Evolutionary conservation across 2,329 filamentous ascomycete genomes (phyloP), one percentile per base, ranked within the genome.

Genomic region (Colletotrichum neosansevieriae): DNA sequence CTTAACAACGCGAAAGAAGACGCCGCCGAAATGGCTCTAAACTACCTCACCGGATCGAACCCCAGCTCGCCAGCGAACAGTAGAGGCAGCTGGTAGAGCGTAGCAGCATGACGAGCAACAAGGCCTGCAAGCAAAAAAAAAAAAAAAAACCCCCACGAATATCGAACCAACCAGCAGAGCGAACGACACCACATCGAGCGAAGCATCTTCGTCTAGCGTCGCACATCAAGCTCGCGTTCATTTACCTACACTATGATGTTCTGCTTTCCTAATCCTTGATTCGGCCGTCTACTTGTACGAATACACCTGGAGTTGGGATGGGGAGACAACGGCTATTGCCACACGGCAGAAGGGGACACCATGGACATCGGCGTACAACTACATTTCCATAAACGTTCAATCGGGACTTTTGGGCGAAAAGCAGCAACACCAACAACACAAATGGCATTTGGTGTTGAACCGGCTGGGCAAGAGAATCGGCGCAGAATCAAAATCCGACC

Each of bases 1-100:
- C 85, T 95, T 79, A 89, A 94, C 83, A 97, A 97, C 76, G 94
- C 94, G 67, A 91, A 89, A 80, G 94, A 97, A 79, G 94, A 97
- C 77, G 94, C 93, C n/a, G 94, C 94, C 72, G 93, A 97, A 80
- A 87, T 92, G 70, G 94, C 94, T 29, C 79, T 92, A 69, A 86
- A 84, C 75, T 86, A 85, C 80, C 79, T 92, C 62, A 80, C 72
- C 64, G 77, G 77, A 57, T 81, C 78, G 63, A 79, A 74, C 56
- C 77, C 80, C n/a, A 80, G 74, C 65, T 84, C 81, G 19, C 80
- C 82, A 7, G 75, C 79, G 21, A 79, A 71, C 59, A 69, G 61
- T 63, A 68, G 61, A 50, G 72, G 51, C 34, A 63, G 58, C 60
- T 72, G 67, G 70, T 70, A 50, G 58, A 38, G 40, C 13, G 44